Base-by-base conservation (phyloP, 805 yeast species). In the Maudiozyma saulgeensis region DNA sequence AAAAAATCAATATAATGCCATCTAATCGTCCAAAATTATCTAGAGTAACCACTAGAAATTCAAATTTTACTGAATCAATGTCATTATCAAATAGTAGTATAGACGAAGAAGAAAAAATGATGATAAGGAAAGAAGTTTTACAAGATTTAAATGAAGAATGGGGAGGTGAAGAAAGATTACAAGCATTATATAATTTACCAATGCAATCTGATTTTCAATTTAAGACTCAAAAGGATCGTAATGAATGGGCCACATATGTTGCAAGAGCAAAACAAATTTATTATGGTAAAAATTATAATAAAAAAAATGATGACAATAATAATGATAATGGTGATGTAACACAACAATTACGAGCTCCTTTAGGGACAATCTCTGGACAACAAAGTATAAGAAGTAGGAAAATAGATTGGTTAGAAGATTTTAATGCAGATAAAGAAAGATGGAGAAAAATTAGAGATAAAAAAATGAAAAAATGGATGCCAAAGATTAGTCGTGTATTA, bases 91-190 rank as follows among this genome's bases (percentile, higher is more conserved):
- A 19, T n/a, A 16, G 18, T n/a, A 15, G 46, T 19, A 23, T 42
- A 15, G 34, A 44, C 31, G 56, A 51, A 21, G 45, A 44, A 18
- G 61, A 56, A 15, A 57, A 51, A 39, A 50, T 51, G 13, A 49
- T 49, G 18, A 54, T 57, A 26, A 44, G 51, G 43, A 47, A 54
- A 31, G 62, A 60, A 18, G 52, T 56, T 49, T 67, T 68, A 32
- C 68, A 71, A 3, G 76, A 74, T 49, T 63, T 80, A 46, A 71
- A 75, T 41, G 74, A 76, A 1, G 68, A 73, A 19, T 86, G 93
- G 93, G 81, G 82, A 35, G 95, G 95, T 39, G 87, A 76, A 49
- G 77, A 77, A 49, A 66, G 89, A 51, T 68, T 86, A 52, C 74
- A 76, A 49, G 70, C 68, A 43, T 77, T 81, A 28, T 75, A 81